Percentiles rank a stretch among this genome's conserved stretches.
phyloP scores from a whole-genome alignment of 2,329 filamentous ascomycete species.

The Sarocladium kiliense region DNA sequence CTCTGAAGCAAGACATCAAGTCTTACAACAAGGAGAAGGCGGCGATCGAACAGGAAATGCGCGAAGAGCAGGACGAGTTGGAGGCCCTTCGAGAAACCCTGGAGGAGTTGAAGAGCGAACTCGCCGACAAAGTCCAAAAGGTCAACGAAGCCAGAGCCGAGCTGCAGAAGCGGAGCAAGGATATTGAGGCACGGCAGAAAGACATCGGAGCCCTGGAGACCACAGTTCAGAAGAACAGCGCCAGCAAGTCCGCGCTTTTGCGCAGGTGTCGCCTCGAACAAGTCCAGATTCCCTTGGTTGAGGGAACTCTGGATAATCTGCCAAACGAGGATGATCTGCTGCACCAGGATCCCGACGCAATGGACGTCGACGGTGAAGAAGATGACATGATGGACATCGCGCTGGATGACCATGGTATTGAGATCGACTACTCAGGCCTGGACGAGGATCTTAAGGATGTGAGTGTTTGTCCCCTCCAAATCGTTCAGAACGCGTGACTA shows the following conservation, averaged over 20 bases:
- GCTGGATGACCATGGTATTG: constrained; percentile 86
- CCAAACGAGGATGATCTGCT: constrained; percentile 81
- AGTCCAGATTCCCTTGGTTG: constrained; percentile 73
- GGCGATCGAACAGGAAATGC: constrained; percentile 67
- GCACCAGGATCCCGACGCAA: constrained; percentile 75
- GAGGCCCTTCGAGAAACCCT: constrained; percentile 70
- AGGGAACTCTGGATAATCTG: constrained; percentile 75
- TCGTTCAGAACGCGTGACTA: constrained; percentile 16
- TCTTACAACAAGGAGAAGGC: constrained; percentile 68
- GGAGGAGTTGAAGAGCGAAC: constrained; percentile 61
- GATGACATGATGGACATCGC: constrained; percentile 56
- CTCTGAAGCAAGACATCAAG: constrained; percentile 64
- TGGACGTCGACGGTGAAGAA: constrained; percentile 78
- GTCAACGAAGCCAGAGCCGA: constrained; percentile 75
- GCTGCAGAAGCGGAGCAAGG: constrained; percentile 77
- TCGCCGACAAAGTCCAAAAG: constrained; percentile 65
- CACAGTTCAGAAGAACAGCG: constrained; percentile 78
- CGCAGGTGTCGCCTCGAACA: constrained; percentile 91
- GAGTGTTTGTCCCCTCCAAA: constrained; percentile 25
- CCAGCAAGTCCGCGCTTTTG: constrained; percentile 77
- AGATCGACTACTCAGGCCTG: constrained; percentile 77
- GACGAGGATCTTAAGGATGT: constrained; percentile 78
- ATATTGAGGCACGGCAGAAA: constrained; percentile 69
- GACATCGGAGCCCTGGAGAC: constrained; percentile 76
- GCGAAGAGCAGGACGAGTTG: constrained; percentile 68